Percentiles rank a stretch among this genome's conserved stretches.
Conservation (phyloP, 2,329 filamentous ascomycete genomes). For the Aplosporella prunicola region DNA sequence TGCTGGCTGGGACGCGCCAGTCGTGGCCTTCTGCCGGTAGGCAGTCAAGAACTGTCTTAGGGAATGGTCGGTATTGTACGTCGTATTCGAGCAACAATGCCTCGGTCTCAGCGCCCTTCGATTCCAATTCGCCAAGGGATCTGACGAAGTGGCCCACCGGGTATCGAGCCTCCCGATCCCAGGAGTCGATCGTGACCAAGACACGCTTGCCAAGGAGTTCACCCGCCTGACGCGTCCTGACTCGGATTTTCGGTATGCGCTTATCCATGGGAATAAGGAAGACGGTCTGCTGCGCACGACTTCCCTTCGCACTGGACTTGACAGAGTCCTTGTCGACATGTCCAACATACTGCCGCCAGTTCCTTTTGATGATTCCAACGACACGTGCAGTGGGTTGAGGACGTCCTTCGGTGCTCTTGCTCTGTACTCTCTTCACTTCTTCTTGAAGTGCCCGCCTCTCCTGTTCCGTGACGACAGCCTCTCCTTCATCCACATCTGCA, state of each 20-base stretch:
- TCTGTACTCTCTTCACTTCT: slow-evolving; percentile 78
- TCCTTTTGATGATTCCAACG: slow-evolving; percentile 85
- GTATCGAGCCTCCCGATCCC: slow-evolving; percentile 88
- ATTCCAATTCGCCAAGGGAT: slow-evolving; percentile 85
- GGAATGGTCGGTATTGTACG: slow-evolving; percentile 94
- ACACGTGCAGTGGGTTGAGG: slow-evolving; percentile 87
- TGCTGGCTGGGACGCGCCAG: slow-evolving; percentile 80
- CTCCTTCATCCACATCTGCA: slow-evolving; percentile 65
- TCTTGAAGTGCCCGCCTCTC: slow-evolving; percentile 84
- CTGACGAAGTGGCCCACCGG: slow-evolving; percentile 90
- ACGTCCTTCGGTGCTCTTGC: slow-evolving; percentile 62
- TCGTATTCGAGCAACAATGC: slow-evolving; percentile 90
- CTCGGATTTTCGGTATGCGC: slow-evolving; percentile 88
- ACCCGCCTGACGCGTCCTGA: slow-evolving; percentile 81
- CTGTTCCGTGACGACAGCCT: slow-evolving; percentile 73
- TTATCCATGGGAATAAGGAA: slow-evolving; percentile 98
- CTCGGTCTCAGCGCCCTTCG: slow-evolving; percentile 95
- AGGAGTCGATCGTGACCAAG: slow-evolving; percentile 85
- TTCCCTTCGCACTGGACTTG: slow-evolving; percentile 61
- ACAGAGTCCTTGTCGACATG: slow-evolving; percentile 85
- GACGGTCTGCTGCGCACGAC: slow-evolving; percentile 79
- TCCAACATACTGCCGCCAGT: slow-evolving; percentile 97
- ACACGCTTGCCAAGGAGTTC: slow-evolving; percentile 87
- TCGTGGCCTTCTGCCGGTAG: slow-evolving; percentile 83
- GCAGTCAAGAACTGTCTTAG: slow-evolving; percentile 90